Evolutionary conservation across 306 rosid species (phyloP).

Genomic region (Cicer judaicum): DNA sequence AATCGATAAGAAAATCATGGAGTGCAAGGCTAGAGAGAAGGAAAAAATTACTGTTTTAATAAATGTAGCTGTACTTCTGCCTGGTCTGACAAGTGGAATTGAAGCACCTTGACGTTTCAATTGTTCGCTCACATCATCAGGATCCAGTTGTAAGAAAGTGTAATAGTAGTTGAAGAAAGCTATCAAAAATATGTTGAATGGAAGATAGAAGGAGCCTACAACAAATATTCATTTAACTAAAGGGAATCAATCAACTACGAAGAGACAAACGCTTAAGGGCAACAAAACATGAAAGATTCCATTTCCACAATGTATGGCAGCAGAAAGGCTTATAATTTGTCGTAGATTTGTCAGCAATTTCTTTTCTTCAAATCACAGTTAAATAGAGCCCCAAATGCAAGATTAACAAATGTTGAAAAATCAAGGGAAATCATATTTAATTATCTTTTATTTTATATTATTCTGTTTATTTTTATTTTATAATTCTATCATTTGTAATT

Average conservation of each 20-base stretch:
- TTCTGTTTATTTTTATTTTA: no score
- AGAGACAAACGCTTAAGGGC: conserved; percentile 14
- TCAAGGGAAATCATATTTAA: no score
- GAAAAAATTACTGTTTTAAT: conserved; percentile 71
- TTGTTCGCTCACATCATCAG: conserved; percentile 95
- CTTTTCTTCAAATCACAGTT: conserved; percentile 1
- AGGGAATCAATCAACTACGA: conserved; percentile 13
- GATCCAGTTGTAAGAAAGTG: conserved; percentile 95
- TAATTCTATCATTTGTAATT: no score
- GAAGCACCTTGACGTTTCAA: conserved; percentile 98
- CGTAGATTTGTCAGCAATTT: background rate
- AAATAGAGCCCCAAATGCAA: conserved; percentile 31
- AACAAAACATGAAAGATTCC: conserved; percentile 17
- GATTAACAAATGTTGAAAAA: background rate
- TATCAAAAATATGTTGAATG: conserved; percentile 82
- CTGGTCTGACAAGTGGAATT: conserved; percentile 92
- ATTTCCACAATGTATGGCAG: conserved; percentile 15
- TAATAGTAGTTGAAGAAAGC: conserved; percentile 98
- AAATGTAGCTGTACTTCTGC: conserved; percentile 83
- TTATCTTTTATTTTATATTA: no score
- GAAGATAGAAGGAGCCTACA: conserved; percentile 90
- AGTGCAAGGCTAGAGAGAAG: conserved; percentile 19
- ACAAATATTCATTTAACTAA: conserved; percentile 43
- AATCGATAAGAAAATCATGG: conserved; percentile 16
- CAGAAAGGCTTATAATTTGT: conserved; percentile 21